Evolutionary conservation across 1,284 basidiomycete genomes (phyloP).

Genomic region (Leccinum fuscescens): DNA sequence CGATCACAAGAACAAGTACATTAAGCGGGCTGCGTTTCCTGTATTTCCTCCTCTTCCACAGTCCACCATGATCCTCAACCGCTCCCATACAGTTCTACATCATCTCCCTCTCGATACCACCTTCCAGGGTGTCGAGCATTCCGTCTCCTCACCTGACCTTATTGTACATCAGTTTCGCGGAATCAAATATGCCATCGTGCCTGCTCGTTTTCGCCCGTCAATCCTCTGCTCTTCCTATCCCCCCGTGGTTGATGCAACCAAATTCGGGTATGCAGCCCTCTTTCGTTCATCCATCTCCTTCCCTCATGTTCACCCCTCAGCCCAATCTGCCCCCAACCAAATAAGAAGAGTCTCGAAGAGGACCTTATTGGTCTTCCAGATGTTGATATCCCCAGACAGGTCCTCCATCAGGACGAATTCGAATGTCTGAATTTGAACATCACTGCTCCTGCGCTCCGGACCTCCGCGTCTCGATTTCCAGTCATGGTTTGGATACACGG

Average conservation of each 20-base stretch:
- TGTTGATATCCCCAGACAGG: constrained; percentile 51
- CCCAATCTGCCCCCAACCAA: constrained; percentile 71
- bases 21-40: not conserved
- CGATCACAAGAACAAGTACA: constrained; percentile 23
- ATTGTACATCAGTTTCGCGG: constrained; percentile 71
- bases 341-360: constrained; percentile 50
- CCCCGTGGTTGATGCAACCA: constrained; percentile 56
- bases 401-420: constrained; percentile 66
- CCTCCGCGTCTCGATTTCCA: constrained; percentile 51
- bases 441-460: constrained; percentile 60
- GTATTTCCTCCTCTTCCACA: constrained; percentile 1
- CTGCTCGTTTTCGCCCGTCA: constrained; percentile 71
- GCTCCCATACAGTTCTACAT: constrained; percentile 35
- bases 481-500: constrained; percentile 82
- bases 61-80: constrained; percentile 28
- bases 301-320: constrained; percentile 35
- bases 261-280: constrained; percentile 52
- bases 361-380: constrained; percentile 59
- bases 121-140: constrained; percentile 62
- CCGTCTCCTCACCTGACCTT: constrained; percentile 50
- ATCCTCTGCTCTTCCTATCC: constrained; percentile 56
- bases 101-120: constrained; percentile 58
- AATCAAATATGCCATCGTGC: constrained; percentile 72
- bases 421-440: constrained; percentile 77
- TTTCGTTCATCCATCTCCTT: not conserved